A percentile compares a stretch with the other conserved stretches of the same genome.
phyloP scores from a whole-genome alignment of 2,329 filamentous ascomycete genomes.

The Aspergillus clavatus region DNA sequence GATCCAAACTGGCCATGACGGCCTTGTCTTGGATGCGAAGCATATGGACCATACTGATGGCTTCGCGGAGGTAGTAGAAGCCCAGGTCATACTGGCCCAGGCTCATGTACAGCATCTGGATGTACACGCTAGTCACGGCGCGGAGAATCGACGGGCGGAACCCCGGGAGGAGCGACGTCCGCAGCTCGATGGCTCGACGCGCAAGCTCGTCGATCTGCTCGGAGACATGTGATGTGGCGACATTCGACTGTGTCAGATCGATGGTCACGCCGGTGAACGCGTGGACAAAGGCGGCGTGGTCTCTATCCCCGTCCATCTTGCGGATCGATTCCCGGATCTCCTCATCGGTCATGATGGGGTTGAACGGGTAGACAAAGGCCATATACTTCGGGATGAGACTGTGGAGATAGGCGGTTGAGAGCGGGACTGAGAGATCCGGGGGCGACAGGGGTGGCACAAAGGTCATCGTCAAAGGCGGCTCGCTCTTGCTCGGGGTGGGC shows the following conservation, averaged over 20 bases:
- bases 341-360: conserved; percentile 42
- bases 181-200: conserved; percentile 33
- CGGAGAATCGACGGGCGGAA: conserved; percentile 42
- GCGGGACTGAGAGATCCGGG: conserved; percentile 5
- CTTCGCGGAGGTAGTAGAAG: conserved; percentile 50
- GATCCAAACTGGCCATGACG: conserved; percentile 26
- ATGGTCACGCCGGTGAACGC: conserved; percentile 45
- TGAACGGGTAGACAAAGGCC: conserved; percentile 44
- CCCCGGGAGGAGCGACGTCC: conserved; percentile 36
- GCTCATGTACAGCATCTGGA: conserved; percentile 51
- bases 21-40: conserved; percentile 42
- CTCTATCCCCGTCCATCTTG: conserved; percentile 36
- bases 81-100: conserved; percentile 47
- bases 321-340: conserved; percentile 35
- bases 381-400: conserved; percentile 45
- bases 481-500: neutral
- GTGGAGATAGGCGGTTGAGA: conserved; percentile 29
- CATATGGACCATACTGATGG: conserved; percentile 44
- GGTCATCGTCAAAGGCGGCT: conserved; percentile 23
- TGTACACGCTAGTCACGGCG: conserved; percentile 50
- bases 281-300: conserved; percentile 42
- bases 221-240: conserved; percentile 24
- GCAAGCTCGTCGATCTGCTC: conserved; percentile 24
- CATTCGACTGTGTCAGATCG: conserved; percentile 34
- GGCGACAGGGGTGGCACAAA: neutral